A percentile compares a stretch with the other conserved stretches of the same genome.
phyloP scores from a whole-genome alignment of 2,329 filamentous ascomycete species.

The Akanthomyces uredinophilus region DNA sequence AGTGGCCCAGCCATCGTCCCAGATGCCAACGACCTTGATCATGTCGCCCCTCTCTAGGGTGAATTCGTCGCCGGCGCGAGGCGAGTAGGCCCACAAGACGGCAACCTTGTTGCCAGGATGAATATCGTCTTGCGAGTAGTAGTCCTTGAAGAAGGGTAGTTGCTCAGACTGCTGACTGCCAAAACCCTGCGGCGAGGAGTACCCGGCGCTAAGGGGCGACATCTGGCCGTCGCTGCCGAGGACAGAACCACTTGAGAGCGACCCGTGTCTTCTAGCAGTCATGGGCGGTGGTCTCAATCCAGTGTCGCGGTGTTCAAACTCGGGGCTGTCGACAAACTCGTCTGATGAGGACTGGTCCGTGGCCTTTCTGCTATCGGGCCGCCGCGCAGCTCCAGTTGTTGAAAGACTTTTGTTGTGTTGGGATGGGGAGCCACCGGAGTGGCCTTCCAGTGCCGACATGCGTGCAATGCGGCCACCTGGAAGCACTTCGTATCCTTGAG shows the following conservation, averaged over 20 bases:
- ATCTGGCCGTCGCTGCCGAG: constrained; percentile 65
- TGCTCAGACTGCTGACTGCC: constrained; percentile 93
- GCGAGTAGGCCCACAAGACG: constrained; percentile 94
- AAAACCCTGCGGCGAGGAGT: constrained; percentile 79
- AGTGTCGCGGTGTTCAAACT: constrained; percentile 55
- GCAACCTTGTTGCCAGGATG: constrained; percentile 85
- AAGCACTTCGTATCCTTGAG: constrained; percentile 65
- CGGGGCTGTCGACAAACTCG: constrained; percentile 65
- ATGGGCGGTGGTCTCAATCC: constrained; percentile 54
- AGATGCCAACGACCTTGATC: constrained; percentile 96
- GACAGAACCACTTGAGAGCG: constrained; percentile 77
- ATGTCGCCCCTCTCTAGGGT: constrained; percentile 91
- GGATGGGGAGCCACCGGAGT: constrained; percentile 57
- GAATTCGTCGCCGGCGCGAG: constrained; percentile 89
- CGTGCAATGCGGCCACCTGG: constrained; percentile 87
- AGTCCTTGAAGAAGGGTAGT: constrained; percentile 94
- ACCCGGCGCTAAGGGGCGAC: constrained; percentile 69
- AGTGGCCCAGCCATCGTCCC: constrained; percentile 98
- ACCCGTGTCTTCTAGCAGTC: constrained; percentile 70
- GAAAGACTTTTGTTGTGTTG: constrained; percentile 41
- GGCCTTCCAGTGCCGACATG: constrained; percentile 88
- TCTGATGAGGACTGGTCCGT: constrained; percentile 64
- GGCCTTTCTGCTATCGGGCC: constrained; percentile 39
- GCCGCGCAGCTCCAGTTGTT: constrained; percentile 24
- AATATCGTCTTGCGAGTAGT: constrained; percentile 96